These are phyloP conservation scores for Fusarium sp. DNA, from an alignment of 2,329 filamentous ascomycete species.

Conservation along the genomic window DNA sequence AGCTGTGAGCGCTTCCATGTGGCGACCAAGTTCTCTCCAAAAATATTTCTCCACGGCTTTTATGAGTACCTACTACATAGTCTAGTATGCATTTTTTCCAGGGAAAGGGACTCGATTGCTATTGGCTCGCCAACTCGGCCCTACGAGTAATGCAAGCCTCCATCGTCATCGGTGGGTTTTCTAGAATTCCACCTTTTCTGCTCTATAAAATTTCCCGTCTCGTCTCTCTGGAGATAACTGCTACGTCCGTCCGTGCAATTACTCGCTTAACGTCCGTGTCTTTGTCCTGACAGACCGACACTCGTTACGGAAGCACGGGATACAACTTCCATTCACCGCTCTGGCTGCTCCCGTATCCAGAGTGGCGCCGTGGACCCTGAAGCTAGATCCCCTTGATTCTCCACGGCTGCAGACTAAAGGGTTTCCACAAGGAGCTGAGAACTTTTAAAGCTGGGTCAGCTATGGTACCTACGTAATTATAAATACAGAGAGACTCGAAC, in stretches of 20 bases:
- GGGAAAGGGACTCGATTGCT: neutral
- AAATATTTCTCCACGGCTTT: slow-evolving; percentile 2
- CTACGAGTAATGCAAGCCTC: slow-evolving; percentile 31
- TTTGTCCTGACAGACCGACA: slow-evolving; percentile 18
- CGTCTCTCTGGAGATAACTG: slow-evolving; percentile 10
- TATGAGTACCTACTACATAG: neutral
- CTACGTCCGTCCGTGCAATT: slow-evolving; percentile 8
- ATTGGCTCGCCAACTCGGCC: slow-evolving; percentile 19
- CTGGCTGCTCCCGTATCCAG: slow-evolving; percentile 28
- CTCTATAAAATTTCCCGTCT: neutral
- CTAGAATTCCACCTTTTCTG: slow-evolving; percentile 17
- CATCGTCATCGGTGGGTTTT: slow-evolving; percentile 33
- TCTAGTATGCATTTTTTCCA: neutral
- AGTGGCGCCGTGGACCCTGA: slow-evolving; percentile 38
- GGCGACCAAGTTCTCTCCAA: slow-evolving; percentile 19
- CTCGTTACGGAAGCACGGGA: slow-evolving; percentile 12
- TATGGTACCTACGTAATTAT: slow-evolving; percentile 24
- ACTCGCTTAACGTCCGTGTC: slow-evolving; percentile 6
- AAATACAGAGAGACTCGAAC: slow-evolving; percentile 17
- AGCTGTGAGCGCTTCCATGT: slow-evolving; percentile 9
- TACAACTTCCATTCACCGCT: slow-evolving; percentile 31
- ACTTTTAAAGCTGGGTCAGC: slow-evolving; percentile 19
- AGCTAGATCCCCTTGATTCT: slow-evolving; percentile 25
- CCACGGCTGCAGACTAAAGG: slow-evolving; percentile 14
- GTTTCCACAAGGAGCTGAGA: slow-evolving; percentile 32